A percentile compares a stretch with the other conserved stretches of the same genome.
These are phyloP conservation scores for Cyclotella cryptica DNA, from an alignment of 108 stramenopile genomes.

Conservation along the genomic window DNA sequence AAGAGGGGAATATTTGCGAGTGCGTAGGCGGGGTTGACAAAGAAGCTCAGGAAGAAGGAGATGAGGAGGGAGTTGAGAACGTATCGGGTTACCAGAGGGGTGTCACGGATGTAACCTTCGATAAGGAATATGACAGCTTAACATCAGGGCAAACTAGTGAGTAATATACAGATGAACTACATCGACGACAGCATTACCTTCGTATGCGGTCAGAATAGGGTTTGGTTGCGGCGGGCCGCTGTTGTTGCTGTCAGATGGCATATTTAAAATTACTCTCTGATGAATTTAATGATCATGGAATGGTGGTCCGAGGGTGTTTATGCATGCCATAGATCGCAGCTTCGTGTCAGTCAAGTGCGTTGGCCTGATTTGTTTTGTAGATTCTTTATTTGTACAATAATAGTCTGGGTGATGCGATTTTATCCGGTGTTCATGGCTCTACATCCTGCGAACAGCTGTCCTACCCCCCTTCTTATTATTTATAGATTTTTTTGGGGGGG, in stretches of 20 bases:
- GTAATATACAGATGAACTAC: background rate
- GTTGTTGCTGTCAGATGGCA: conserved; percentile 18
- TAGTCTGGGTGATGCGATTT: too few relatives aligned
- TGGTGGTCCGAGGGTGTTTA: background rate
- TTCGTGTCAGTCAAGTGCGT: too few relatives aligned
- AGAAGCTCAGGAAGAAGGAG: conserved; percentile 64
- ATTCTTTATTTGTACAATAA: too few relatives aligned
- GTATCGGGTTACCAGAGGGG: conserved; percentile 78
- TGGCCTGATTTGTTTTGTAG: too few relatives aligned
- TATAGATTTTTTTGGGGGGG: too few relatives aligned
- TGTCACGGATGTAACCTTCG: conserved; percentile 60
- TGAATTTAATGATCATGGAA: background rate
- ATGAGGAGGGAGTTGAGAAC: conserved; percentile 65
- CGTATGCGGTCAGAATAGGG: conserved; percentile 38
- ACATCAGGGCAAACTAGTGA: background rate
- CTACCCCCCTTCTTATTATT: too few relatives aligned
- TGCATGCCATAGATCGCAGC: too few relatives aligned
- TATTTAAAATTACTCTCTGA: background rate
- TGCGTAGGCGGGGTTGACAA: conserved; percentile 57
- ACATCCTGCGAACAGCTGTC: too few relatives aligned
- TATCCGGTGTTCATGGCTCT: too few relatives aligned
- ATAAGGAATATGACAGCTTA: background rate
- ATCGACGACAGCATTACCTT: background rate
- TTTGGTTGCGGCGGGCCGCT: conserved; percentile 32
- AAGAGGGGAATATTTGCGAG: conserved; percentile 79